Evolutionary conservation across 306 rosid genomes (phyloP), one percentile per base, ranked within the genome.

Genomic region (Ormosia semicastrata): DNA sequence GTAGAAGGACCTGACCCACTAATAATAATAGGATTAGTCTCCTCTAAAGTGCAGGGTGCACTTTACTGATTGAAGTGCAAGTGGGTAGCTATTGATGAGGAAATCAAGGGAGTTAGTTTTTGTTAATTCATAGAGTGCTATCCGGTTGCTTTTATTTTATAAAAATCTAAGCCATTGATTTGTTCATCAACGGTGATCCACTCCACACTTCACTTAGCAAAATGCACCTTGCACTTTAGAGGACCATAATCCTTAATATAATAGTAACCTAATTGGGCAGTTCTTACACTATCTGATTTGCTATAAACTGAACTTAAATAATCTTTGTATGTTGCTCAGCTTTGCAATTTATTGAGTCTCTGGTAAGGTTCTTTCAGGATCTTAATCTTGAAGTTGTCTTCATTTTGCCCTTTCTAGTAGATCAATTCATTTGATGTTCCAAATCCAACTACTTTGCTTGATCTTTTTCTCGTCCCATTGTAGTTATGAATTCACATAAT

Each of bases 301-400:
- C 78, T 36, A 54, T 63, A 57, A 47, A 13, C 54, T 43, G 40
- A 44, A 65, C 53, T 46, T 24, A 74, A 56, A 18, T 74, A 8
- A 11, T 39, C 67, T 56, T 56, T 18, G 18, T 11, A 10, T 76
- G 65, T 52, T 73, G 30, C 58, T 49, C 52, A 46, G 41, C 15
- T 52, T 83, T 70, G 65, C 76, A 53, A 64, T 53, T 13, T 9
- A 59, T 68, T 63, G 69, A 60, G 53, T 77, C 74, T 66, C 46
- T 81, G 44, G 8, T 77, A 46, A 54, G 64, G 15, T 24, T 29
- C 52, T 80, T 15, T 75, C 47, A 10, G 71, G 66, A 75, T 84
- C 18, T 14, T 80, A 24, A 9, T 80, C 13, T 29, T 18, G 7
- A 33, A 63, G 10, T 36, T 60, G 71, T 71, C 69, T 56, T 18